Evolutionary conservation across 2,329 filamentous ascomycete species (phyloP).

Genomic region (Aspergillus sp.): DNA sequence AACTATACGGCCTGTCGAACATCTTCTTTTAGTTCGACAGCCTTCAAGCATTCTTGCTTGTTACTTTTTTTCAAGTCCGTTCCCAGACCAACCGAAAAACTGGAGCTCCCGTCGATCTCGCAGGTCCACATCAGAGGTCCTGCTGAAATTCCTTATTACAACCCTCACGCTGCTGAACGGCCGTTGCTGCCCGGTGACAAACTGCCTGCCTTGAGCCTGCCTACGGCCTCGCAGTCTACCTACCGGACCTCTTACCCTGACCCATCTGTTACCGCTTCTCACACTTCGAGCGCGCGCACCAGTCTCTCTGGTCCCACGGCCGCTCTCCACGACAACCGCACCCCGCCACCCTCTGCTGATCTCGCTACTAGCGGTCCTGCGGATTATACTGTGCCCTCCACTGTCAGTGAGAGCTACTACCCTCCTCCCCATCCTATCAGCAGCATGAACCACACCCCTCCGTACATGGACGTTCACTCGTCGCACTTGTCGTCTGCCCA

Average conservation of each 20-base stretch:
- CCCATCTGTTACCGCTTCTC: constrained; percentile 42
- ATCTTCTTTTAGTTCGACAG: constrained; percentile 12
- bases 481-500: constrained; percentile 72
- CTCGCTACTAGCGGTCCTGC: constrained; percentile 42
- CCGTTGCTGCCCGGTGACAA: constrained; percentile 65
- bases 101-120: constrained; percentile 86
- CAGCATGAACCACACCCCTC: constrained; percentile 73
- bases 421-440: constrained; percentile 30
- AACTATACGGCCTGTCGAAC: constrained; percentile 13
- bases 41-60: constrained; percentile 11
- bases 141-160: constrained; percentile 64
- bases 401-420: constrained; percentile 38
- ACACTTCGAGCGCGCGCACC: constrained; percentile 50
- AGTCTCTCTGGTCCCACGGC: constrained; percentile 51
- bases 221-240: constrained; percentile 56
- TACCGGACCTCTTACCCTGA: constrained; percentile 71
- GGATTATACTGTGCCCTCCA: constrained; percentile 28
- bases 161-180: constrained; percentile 59
- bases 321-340: constrained; percentile 51
- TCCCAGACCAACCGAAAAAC: constrained; percentile 65
- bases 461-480: constrained; percentile 78
- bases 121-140: constrained; percentile 74
- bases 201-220: constrained; percentile 63
- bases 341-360: constrained; percentile 59
- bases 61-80: constrained; percentile 21